Evolutionary conservation across 2,329 filamentous ascomycete genomes (phyloP).

Genomic region (Diaporthe vaccinii): DNA sequence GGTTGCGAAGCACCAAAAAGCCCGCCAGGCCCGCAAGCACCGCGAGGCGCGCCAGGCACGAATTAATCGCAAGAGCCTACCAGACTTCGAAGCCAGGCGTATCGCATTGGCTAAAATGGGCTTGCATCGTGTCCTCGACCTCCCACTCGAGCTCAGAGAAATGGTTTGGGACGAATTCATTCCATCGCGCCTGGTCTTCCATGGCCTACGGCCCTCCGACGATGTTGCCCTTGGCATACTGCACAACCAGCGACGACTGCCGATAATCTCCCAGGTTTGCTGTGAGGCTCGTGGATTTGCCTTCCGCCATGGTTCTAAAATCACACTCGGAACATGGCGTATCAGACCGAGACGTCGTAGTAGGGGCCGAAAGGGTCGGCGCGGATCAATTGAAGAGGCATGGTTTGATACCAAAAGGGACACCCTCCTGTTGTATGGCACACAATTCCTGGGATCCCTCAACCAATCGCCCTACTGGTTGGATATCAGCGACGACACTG

Average conservation of each 20-base stretch:
- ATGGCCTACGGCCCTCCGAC: no score
- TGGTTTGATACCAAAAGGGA: neutral
- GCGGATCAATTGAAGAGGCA: no score
- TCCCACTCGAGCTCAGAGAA: neutral
- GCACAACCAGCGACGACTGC: neutral
- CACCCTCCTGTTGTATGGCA: neutral
- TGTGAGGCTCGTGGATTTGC: neutral
- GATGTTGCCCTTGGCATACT: no score
- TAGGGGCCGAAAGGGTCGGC: no score
- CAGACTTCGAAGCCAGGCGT: no score
- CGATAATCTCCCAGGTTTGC: neutral
- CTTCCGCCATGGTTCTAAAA: neutral
- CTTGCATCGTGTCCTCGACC: neutral
- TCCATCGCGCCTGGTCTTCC: neutral
- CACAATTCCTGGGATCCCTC: no score
- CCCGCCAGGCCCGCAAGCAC: neutral
- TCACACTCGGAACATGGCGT: neutral
- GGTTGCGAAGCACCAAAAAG: neutral
- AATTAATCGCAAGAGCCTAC: no score
- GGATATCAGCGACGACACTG: neutral
- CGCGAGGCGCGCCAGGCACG: neutral
- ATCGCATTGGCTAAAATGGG: no score
- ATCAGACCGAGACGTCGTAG: no score
- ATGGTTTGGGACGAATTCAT: neutral
- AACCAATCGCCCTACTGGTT: no score